Conservation (phyloP, 768 basidiomycete genomes). For the Mycena albidolilacea region DNA sequence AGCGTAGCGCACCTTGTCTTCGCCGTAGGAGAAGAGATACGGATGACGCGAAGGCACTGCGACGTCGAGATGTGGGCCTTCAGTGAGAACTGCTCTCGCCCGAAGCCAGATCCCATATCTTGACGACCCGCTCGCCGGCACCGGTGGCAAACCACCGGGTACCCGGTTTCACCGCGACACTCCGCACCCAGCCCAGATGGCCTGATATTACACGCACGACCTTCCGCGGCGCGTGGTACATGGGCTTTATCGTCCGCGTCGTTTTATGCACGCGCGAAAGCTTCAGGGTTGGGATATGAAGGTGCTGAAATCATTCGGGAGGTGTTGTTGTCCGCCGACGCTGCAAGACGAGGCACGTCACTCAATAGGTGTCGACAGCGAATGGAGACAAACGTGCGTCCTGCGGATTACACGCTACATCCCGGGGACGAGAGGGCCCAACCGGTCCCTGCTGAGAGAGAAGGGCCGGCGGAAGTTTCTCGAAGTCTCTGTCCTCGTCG, state of each 20-base stretch:
- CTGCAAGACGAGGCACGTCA: constrained; percentile 38
- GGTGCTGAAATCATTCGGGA: constrained; percentile 62
- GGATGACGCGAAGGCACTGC: constrained; percentile 95
- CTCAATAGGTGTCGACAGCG: not conserved
- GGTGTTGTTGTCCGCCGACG: constrained; percentile 64
- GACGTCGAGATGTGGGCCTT: constrained; percentile 98
- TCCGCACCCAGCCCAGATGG: constrained; percentile 97
- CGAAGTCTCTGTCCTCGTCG: constrained; percentile 91
- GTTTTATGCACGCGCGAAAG: constrained; percentile 96
- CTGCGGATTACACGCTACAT: constrained; percentile 72
- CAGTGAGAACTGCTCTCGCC: constrained; percentile 96
- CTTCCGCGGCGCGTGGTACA: constrained; percentile 97
- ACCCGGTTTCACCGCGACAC: constrained; percentile 96
- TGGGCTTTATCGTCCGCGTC: constrained; percentile 93
- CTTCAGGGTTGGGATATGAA: constrained; percentile 79
- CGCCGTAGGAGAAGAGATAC: constrained; percentile 96
- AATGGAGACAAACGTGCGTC: constrained; percentile 62
- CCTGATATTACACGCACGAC: constrained; percentile 97
- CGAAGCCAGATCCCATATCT: constrained; percentile 98
- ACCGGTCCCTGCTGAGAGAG: constrained; percentile 86
- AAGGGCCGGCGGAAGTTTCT: constrained; percentile 86
- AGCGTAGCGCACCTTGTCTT: constrained; percentile 84
- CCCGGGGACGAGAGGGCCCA: constrained; percentile 82
- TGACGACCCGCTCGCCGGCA: constrained; percentile 97
- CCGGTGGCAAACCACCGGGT: constrained; percentile 99